A percentile compares a stretch with the other conserved stretches of the same genome.
These are phyloP conservation scores for Aspergillus leporis DNA, from an alignment of 495 filamentous ascomycete species.

Conservation along the genomic window DNA sequence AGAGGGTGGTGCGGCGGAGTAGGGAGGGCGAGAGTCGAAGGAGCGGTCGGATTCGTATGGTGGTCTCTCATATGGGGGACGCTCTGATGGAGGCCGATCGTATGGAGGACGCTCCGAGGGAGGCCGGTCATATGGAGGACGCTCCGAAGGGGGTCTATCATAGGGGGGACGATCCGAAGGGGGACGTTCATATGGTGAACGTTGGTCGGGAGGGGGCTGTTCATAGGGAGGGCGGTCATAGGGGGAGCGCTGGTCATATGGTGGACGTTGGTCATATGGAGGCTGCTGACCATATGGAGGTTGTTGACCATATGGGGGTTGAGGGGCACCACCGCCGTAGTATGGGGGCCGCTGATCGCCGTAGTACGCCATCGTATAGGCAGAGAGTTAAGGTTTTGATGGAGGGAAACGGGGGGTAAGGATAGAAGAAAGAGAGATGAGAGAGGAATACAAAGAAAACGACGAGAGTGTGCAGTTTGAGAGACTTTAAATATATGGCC, in stretches of 20 bases:
- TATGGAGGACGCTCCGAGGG: conserved; percentile 18
- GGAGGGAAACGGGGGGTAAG: conserved; percentile 4
- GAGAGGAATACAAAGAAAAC: conserved; percentile 1
- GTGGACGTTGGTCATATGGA: too few relatives aligned
- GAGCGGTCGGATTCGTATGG: conserved; percentile 19
- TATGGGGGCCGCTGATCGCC: conserved; percentile 22
- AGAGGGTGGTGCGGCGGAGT: conserved; percentile 18
- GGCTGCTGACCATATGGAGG: conserved; percentile 20
- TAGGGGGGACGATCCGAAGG: conserved; percentile 23
- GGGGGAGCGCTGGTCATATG: conserved; percentile 14
- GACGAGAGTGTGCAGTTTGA: neutral
- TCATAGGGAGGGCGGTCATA: conserved; percentile 19
- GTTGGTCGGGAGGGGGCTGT: conserved; percentile 16
- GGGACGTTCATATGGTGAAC: conserved; percentile 16
- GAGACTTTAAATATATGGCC: conserved; percentile 11
- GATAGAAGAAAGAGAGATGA: conserved; percentile 7
- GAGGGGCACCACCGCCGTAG: conserved; percentile 17
- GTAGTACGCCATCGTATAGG: conserved; percentile 19
- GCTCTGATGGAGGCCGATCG: conserved; percentile 19
- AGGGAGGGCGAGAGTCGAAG: conserved; percentile 23
- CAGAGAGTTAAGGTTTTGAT: conserved; percentile 1
- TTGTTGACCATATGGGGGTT: conserved; percentile 21
- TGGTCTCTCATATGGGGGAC: conserved; percentile 22
- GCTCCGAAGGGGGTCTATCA: conserved; percentile 8
- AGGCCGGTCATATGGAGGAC: conserved; percentile 16